Evolutionary conservation across 139 green algal genomes (phyloP).

Genomic region (Pleodorina starrii): DNA sequence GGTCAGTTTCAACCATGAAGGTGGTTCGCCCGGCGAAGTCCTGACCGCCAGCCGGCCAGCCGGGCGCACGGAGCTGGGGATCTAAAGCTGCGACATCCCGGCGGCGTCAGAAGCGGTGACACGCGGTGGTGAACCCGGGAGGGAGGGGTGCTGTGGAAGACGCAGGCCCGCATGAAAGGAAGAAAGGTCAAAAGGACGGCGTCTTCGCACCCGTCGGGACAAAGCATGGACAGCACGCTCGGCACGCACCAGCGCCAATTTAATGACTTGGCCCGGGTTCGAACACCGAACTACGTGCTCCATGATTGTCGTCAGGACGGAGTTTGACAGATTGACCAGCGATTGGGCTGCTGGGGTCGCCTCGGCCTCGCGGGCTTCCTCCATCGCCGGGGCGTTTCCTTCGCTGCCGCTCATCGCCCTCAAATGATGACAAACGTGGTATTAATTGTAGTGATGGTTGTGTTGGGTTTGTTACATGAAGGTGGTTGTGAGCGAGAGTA

Average conservation of each 20-base stretch:
- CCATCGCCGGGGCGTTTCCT: too few relatives aligned
- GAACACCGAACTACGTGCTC: not conserved
- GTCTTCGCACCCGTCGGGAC: not conserved
- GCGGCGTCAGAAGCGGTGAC: not conserved
- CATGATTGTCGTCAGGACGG: not conserved
- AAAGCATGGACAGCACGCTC: not conserved
- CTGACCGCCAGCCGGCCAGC: too few relatives aligned
- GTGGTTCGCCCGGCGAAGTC: too few relatives aligned
- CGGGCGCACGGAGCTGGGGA: not conserved
- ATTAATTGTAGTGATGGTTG: too few relatives aligned
- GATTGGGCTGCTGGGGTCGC: too few relatives aligned
- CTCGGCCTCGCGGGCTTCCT: too few relatives aligned
- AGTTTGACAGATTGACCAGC: not conserved
- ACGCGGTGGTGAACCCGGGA: not conserved
- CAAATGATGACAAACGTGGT: too few relatives aligned
- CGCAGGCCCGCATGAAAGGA: not conserved
- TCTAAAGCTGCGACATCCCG: not conserved
- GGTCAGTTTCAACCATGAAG: too few relatives aligned
- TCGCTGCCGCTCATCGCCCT: too few relatives aligned
- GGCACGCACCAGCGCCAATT: constrained; percentile 22
- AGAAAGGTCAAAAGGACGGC: not conserved
- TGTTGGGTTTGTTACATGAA: too few relatives aligned
- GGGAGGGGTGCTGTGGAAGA: not conserved
- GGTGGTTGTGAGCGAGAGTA: too few relatives aligned
- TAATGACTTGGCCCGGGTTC: constrained; percentile 5